Base-by-base conservation (phyloP, 2,329 filamentous ascomycete genomes). In the Xylariales sp. region DNA sequence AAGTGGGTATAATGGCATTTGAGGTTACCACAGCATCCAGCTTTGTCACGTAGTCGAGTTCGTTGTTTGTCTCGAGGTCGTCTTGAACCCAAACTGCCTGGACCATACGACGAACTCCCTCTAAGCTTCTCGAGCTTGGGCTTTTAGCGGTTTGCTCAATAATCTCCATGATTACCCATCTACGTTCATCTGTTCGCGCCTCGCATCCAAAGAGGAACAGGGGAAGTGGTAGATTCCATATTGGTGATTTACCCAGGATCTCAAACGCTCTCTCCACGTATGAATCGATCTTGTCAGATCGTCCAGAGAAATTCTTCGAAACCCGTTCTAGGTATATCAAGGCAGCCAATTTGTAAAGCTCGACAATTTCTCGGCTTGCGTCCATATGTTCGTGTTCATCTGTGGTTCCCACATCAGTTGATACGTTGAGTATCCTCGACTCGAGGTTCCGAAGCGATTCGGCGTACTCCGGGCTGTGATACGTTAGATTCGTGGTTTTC, bases 1-100 rank as follows among this genome's bases (percentile, higher is more conserved):
- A 21, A 10, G 34, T 25, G 5, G 34, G 34, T 5, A 37, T 37
- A 25, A 37, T 37, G 34, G 7, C n/a, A 21, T 37, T 37, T n/a
- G 34, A 37, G 3, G 11, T 37, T 5, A 37, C 16, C 12, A 37
- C 5, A 5, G 34, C 25, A 21, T 37, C 34, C 19, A 37, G 9
- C 21, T 37, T 37, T 4, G 16, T 7, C 34, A 37, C 21, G 25
- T 37, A 37, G 20, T 37, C 20, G 7, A 37, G 10, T 6, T 37
- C 34, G 10, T 37, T 37, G 15, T 37, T 21, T 6, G 34, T 27
- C 5, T 27, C 34, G 7, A 37, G 34, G 20, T 37, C 34, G 20
- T 37, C 34, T 15, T 37, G 34, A 18, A 14, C 25, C 34, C 34
- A 37, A 11, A 21, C 34, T 9, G 34, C 21, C 15, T 37, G 19